Percentiles rank a stretch among this genome's conserved stretches.
Evolutionary conservation across 2,329 filamentous ascomycete species (phyloP).

Genomic region (Amylocarpus encephaloides): DNA sequence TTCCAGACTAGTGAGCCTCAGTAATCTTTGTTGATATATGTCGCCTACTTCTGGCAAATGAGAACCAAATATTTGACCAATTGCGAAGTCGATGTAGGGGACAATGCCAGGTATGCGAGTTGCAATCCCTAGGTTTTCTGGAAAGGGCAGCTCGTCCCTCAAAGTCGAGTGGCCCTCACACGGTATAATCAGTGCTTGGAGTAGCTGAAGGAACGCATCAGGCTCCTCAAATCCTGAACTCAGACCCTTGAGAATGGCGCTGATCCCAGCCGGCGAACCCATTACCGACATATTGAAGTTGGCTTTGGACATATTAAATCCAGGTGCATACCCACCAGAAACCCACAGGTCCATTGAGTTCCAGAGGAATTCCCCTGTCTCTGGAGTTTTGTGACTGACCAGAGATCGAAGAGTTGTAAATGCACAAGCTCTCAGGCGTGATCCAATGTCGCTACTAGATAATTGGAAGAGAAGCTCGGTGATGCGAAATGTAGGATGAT

Average conservation of each 20-base stretch:
- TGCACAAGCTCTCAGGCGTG: slow-evolving; percentile 73
- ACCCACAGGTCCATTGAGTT: slow-evolving; percentile 72
- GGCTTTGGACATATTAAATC: slow-evolving; percentile 36
- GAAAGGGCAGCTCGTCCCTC: slow-evolving; percentile 76
- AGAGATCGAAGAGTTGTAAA: slow-evolving; percentile 74
- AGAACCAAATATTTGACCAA: slow-evolving; percentile 69
- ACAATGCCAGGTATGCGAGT: slow-evolving; percentile 83
- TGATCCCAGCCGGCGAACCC: slow-evolving; percentile 40
- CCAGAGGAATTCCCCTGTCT: slow-evolving; percentile 73
- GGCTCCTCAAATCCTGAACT: slow-evolving; percentile 78
- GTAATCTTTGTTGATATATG: slow-evolving; percentile 60
- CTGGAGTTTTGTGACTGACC: slow-evolving; percentile 64
- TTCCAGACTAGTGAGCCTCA: slow-evolving; percentile 75
- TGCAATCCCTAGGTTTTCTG: slow-evolving; percentile 72
- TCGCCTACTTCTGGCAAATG: slow-evolving; percentile 53
- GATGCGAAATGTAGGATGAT: slow-evolving; percentile 58
- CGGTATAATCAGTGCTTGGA: slow-evolving; percentile 66
- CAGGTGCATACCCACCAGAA: slow-evolving; percentile 49
- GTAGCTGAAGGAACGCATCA: slow-evolving; percentile 72
- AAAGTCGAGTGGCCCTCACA: slow-evolving; percentile 53
- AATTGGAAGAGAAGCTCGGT: slow-evolving; percentile 71
- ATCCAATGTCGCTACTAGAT: slow-evolving; percentile 68
- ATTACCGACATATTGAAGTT: slow-evolving; percentile 18
- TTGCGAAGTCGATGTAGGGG: slow-evolving; percentile 83
- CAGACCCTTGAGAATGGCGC: slow-evolving; percentile 66